Evolutionary conservation across 83 land plant genomes (phyloP).

Genomic region (Picea abies): DNA sequence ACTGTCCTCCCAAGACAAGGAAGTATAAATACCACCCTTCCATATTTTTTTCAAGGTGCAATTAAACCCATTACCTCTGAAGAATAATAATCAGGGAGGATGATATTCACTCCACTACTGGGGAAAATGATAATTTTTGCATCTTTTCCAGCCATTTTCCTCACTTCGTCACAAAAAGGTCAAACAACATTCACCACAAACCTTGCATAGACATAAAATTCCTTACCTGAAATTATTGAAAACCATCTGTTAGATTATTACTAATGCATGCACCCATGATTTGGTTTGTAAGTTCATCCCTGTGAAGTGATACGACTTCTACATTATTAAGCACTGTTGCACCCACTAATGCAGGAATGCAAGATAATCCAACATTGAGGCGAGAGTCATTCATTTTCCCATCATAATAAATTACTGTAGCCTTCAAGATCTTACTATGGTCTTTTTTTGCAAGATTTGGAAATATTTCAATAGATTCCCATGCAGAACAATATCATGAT

Average conservation of each 20-base stretch:
- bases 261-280: conserved; percentile 75
- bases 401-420: conserved; percentile 95
- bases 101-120: conserved; percentile 94
- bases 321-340: conserved; percentile 89
- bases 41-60: conserved; percentile 98
- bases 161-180: conserved; percentile 90
- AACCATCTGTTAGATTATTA: conserved; percentile 30
- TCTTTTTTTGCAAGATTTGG: conserved; percentile 82
- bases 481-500: conserved; percentile 28
- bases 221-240: conserved; percentile 49
- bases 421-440: conserved; percentile 64
- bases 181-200: conserved; percentile 96
- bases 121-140: conserved; percentile 68
- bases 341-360: conserved; percentile 89
- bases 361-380: conserved; percentile 84
- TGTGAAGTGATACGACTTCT: conserved; percentile 69
- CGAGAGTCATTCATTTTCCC: conserved; percentile 97
- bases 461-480: conserved; percentile 80
- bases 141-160: conserved; percentile 75
- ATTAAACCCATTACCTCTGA: conserved; percentile 98
- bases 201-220: conserved; percentile 91
- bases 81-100: conserved; percentile 96
- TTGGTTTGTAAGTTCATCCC: conserved; percentile 55
- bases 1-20: no score
- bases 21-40: conserved; percentile 97